phyloP scores from a whole-genome alignment of 495 filamentous ascomycete species.

The Amphirosellinia nigrospora region DNA sequence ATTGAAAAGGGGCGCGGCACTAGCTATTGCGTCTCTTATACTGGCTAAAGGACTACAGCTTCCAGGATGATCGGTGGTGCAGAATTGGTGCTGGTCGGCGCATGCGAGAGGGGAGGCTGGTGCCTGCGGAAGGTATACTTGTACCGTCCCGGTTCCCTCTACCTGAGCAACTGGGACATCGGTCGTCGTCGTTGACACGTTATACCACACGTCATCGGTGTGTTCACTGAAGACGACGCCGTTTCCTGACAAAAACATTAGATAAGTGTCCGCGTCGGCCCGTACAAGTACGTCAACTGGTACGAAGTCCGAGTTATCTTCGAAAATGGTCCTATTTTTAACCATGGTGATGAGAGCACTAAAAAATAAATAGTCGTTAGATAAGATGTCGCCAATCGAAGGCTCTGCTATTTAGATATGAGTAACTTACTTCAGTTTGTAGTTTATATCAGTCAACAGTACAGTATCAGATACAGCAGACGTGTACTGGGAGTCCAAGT shows the following conservation, averaged over 20 bases:
- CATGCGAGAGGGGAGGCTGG: conserved; percentile 8
- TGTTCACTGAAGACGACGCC: neutral
- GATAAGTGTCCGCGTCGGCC: neutral
- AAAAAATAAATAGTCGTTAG: too few species aligned
- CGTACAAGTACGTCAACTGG: neutral
- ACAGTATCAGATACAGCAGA: too few species aligned
- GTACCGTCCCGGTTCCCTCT: too few species aligned
- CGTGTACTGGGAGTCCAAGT: neutral
- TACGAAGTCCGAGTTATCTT: neutral
- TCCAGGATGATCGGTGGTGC: too few species aligned
- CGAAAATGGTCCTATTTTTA: neutral
- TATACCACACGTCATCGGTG: neutral
- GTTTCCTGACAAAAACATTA: neutral
- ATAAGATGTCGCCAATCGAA: too few species aligned
- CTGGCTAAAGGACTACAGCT: conserved; percentile 1
- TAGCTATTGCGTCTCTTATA: neutral
- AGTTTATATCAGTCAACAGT: too few species aligned
- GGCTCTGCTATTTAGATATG: too few species aligned
- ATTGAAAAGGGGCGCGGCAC: neutral
- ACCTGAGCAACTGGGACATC: neutral
- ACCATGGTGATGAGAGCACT: too few species aligned
- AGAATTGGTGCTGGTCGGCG: conserved; percentile 4
- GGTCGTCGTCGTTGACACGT: neutral
- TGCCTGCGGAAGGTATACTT: conserved; percentile 1
- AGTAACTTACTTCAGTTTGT: too few species aligned